These are phyloP conservation scores for Colletotrichum shisoi DNA, from an alignment of 2,329 filamentous ascomycete species.

Conservation along the genomic window DNA sequence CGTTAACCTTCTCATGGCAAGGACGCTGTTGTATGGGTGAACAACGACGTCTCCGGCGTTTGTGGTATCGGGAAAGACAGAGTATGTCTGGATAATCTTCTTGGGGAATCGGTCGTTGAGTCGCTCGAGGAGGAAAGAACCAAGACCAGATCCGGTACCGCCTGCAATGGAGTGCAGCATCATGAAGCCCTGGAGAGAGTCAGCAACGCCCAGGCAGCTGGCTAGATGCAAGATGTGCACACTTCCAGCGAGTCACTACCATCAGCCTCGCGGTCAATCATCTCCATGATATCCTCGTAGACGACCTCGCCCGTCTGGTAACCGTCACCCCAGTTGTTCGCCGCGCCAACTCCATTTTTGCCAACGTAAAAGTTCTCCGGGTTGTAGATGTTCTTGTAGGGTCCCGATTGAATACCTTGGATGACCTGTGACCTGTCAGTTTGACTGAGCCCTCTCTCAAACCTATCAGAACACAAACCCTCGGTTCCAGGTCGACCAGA, in stretches of 20 bases:
- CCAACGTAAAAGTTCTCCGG: slow-evolving; percentile 98
- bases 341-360: slow-evolving; percentile 90
- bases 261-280: slow-evolving; percentile 98
- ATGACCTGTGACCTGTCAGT: slow-evolving; percentile 67
- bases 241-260: slow-evolving; percentile 96
- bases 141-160: slow-evolving; percentile 93
- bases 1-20: slow-evolving; percentile 88
- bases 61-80: slow-evolving; percentile 94
- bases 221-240: slow-evolving; percentile 37
- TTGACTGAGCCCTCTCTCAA: neutral
- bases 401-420: slow-evolving; percentile 88
- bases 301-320: slow-evolving; percentile 92
- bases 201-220: slow-evolving; percentile 32
- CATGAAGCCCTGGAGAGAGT: slow-evolving; percentile 81
- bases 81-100: slow-evolving; percentile 99
- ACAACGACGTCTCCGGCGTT: slow-evolving; percentile 91
- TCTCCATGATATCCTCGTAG: slow-evolving; percentile 97
- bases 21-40: slow-evolving; percentile 95
- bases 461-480: slow-evolving; percentile 60
- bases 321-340: slow-evolving; percentile 98
- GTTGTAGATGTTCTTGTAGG: slow-evolving; percentile 99
- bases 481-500: slow-evolving; percentile 90
- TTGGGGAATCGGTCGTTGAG: slow-evolving; percentile 98
- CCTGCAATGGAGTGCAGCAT: slow-evolving; percentile 97
- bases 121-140: slow-evolving; percentile 91